Evolutionary conservation across 1,284 basidiomycete genomes (phyloP).

Genomic region (Volvariella surrecta): DNA sequence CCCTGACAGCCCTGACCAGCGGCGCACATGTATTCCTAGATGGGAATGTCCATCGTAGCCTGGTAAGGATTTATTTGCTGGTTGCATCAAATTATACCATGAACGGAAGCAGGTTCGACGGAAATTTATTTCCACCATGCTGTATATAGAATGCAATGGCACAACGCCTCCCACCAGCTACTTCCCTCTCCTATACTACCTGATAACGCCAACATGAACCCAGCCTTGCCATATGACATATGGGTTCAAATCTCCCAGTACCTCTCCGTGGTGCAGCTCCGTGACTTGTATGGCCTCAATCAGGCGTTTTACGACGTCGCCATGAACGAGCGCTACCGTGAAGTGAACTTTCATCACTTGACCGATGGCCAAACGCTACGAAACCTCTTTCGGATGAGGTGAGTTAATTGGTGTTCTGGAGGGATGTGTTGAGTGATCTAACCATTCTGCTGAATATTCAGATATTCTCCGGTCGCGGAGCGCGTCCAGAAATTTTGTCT

Average conservation of each 20-base stretch:
- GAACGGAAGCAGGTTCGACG: no score
- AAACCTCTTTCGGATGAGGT: not conserved
- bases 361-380: not conserved
- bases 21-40: no score
- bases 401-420: not conserved
- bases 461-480: not conserved
- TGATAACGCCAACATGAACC: not conserved
- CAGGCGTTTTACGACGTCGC: not conserved
- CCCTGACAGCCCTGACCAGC: no score
- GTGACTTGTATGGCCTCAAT: not conserved
- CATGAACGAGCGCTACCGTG: constrained; percentile 1
- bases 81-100: no score
- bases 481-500: not conserved
- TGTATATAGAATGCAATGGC: no score
- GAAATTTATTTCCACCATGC: no score
- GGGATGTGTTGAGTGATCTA: not conserved
- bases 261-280: not conserved
- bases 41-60: no score
- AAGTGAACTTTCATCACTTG: not conserved
- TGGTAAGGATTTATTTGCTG: no score
- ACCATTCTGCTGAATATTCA: not conserved
- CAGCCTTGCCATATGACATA: constrained; percentile 1
- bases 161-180: not conserved
- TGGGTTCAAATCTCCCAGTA: not conserved
- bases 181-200: not conserved